A percentile compares a stretch with the other conserved stretches of the same genome.
Conservation (phyloP, 768 basidiomycete genomes). For the Hydnomerulius pinastri region DNA sequence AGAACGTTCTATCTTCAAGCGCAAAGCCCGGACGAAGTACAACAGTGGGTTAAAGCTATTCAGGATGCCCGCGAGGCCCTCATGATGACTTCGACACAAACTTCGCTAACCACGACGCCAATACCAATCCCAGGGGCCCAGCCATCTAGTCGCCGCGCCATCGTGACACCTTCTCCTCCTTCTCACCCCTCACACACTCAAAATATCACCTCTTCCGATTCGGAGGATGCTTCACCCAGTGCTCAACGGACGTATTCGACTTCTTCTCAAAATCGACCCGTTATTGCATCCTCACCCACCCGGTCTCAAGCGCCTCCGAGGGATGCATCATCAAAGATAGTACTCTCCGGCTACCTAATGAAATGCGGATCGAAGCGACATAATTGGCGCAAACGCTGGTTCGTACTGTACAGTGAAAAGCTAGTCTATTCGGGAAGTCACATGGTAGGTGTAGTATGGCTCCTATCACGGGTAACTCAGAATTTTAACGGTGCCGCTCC, state of each 20-base stretch:
- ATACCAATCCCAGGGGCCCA: constrained; percentile 50
- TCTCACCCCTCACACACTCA: constrained; percentile 43
- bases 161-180: constrained; percentile 52
- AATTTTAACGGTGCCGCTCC: constrained; percentile 10
- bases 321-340: constrained; percentile 69
- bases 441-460: constrained; percentile 67
- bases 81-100: constrained; percentile 62
- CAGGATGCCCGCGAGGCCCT: constrained; percentile 72
- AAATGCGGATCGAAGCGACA: constrained; percentile 93
- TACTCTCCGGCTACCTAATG: constrained; percentile 91
- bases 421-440: constrained; percentile 89
- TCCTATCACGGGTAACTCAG: constrained; percentile 9
- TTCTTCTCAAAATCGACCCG: constrained; percentile 47
- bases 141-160: constrained; percentile 31
- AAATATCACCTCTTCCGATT: constrained; percentile 74
- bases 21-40: constrained; percentile 65
- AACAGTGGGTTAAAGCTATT: constrained; percentile 82
- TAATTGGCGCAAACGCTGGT: constrained; percentile 98
- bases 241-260: constrained; percentile 43
- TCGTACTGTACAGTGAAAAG: constrained; percentile 86
- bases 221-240: constrained; percentile 65
- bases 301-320: constrained; percentile 38
- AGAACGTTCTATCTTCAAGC: constrained; percentile 94
- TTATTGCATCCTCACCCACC: constrained; percentile 45
- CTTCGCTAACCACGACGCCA: constrained; percentile 48